Percentiles rank a stretch among this genome's conserved stretches.
phyloP scores from a whole-genome alignment of 2,329 filamentous ascomycete genomes.

The Lasiodiplodia hormozganensis region DNA sequence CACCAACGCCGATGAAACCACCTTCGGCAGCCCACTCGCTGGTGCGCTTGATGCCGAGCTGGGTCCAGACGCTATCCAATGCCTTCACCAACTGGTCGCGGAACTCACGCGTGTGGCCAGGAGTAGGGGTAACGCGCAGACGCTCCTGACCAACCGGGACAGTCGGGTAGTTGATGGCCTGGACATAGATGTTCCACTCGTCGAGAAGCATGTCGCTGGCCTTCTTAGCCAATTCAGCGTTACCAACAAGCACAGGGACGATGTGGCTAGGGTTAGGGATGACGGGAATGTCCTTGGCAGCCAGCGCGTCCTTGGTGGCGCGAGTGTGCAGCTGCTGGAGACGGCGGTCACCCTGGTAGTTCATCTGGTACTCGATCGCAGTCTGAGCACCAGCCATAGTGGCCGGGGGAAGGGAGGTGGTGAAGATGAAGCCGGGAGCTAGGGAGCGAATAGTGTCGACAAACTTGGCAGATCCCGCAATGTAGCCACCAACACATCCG shows the following conservation, averaged over 20 bases:
- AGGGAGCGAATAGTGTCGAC: conserved; percentile 94
- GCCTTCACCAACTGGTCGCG: conserved; percentile 85
- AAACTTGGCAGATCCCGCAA: conserved; percentile 84
- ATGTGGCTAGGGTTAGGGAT: conserved; percentile 99
- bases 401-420: conserved; percentile 91
- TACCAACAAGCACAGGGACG: conserved; percentile 89
- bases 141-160: conserved; percentile 98
- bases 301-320: conserved; percentile 85
- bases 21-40: conserved; percentile 90
- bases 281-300: conserved; percentile 84
- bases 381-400: conserved; percentile 94
- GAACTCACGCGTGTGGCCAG: conserved; percentile 84
- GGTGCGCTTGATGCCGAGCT: conserved; percentile 89
- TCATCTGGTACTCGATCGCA: conserved; percentile 93
- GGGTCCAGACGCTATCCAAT: conserved; percentile 85
- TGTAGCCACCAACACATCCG: conserved; percentile 96
- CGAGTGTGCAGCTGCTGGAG: conserved; percentile 97
- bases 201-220: conserved; percentile 91
- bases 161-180: conserved; percentile 98
- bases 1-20: conserved; percentile 93
- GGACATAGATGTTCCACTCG: conserved; percentile 93
- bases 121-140: conserved; percentile 93
- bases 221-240: conserved; percentile 88
- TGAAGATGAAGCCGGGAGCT: conserved; percentile 98
- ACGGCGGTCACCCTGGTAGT: conserved; percentile 82